Evolutionary conservation across 2,329 filamentous ascomycete genomes (phyloP).

Genomic region (Ophiostoma sp.): DNA sequence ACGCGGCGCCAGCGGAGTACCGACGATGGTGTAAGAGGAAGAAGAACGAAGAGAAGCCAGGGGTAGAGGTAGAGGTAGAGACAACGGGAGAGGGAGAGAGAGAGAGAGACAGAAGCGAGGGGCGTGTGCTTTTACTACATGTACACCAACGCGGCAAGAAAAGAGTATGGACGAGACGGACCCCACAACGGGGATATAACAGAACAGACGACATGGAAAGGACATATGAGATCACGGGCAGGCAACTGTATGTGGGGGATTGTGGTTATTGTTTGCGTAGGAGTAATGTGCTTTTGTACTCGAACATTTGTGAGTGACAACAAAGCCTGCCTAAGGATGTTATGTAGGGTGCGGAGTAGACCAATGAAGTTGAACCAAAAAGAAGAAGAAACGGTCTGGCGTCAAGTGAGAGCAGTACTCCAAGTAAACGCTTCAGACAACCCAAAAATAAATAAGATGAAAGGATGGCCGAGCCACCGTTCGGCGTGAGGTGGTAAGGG

Average conservation of each 20-base stretch:
- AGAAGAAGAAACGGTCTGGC: too few relatives aligned
- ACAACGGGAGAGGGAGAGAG: neutral
- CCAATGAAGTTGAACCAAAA: neutral
- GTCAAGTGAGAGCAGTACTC: too few relatives aligned
- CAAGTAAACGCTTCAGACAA: neutral
- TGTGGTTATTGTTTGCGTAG: neutral
- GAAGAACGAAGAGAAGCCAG: neutral
- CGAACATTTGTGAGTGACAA: too few relatives aligned
- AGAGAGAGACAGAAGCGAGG: neutral
- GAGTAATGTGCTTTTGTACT: too few relatives aligned
- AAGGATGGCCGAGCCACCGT: neutral
- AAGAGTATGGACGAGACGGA: neutral
- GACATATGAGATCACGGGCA: neutral
- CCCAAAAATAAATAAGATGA: constrained; percentile 11
- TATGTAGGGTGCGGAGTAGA: neutral
- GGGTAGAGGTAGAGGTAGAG: neutral
- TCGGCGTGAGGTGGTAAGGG: neutral
- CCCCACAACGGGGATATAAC: constrained; percentile 11
- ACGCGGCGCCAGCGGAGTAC: constrained; percentile 3
- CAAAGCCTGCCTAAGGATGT: constrained; percentile 6
- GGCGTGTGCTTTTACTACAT: neutral
- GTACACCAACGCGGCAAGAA: neutral
- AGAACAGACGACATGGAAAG: neutral
- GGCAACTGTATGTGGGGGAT: neutral
- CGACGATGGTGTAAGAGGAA: neutral